phyloP scores from a whole-genome alignment of 768 basidiomycete genomes.

The Podaxis pistillaris region DNA sequence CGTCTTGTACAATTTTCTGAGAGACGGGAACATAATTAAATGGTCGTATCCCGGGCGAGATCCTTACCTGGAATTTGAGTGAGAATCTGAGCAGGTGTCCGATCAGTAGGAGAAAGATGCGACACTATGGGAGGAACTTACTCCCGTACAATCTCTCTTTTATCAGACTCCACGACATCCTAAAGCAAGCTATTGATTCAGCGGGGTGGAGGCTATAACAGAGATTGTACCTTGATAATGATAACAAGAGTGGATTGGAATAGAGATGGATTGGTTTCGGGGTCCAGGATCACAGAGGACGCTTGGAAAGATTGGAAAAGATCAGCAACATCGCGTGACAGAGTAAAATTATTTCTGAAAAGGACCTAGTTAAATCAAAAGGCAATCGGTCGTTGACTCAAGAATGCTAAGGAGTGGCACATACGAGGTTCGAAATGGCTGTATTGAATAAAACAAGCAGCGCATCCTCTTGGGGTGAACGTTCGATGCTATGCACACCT shows the following conservation, averaged over 20 bases:
- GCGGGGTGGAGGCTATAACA: neutral
- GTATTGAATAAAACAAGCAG: slow-evolving; percentile 64
- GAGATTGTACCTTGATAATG: slow-evolving; percentile 52
- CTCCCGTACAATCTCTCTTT: slow-evolving; percentile 57
- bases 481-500: slow-evolving; percentile 65
- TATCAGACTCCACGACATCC: slow-evolving; percentile 67
- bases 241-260: slow-evolving; percentile 60
- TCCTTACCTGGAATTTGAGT: slow-evolving; percentile 42
- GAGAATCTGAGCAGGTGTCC: slow-evolving; percentile 38
- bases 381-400: too few species aligned
- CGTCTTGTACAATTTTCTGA: slow-evolving; percentile 54
- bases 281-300: slow-evolving; percentile 57
- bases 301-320: slow-evolving; percentile 64
- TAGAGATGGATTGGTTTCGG: slow-evolving; percentile 52
- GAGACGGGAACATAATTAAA: too few species aligned
- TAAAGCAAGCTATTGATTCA: slow-evolving; percentile 19
- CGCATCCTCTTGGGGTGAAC: slow-evolving; percentile 62
- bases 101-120: too few species aligned
- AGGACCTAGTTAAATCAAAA: slow-evolving; percentile 40
- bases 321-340: slow-evolving; percentile 57
- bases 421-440: slow-evolving; percentile 61
- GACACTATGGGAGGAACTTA: slow-evolving; percentile 24
- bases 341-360: slow-evolving; percentile 65
- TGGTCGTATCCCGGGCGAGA: too few species aligned
- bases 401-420: too few species aligned